Conservation (phyloP, 1,284 basidiomycete genomes). For the Taiwanofungus camphoratus region DNA sequence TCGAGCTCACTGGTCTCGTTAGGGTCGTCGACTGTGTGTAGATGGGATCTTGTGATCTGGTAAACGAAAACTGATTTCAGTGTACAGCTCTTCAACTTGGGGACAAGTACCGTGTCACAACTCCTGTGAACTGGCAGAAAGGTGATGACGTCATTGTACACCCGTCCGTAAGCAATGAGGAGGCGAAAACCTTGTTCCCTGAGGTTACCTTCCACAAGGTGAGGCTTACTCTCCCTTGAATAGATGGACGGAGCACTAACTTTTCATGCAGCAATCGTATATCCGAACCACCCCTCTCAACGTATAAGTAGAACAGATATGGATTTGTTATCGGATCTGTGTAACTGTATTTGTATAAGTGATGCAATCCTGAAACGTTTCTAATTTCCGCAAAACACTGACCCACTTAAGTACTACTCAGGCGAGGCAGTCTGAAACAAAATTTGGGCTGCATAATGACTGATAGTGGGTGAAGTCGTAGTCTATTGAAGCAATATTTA, state of each 20-base stretch:
- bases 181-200: slow-evolving; percentile 87
- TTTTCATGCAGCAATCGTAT: slow-evolving; percentile 48
- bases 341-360: no score
- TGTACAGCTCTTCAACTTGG: slow-evolving; percentile 79
- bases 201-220: slow-evolving; percentile 66
- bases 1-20: slow-evolving; percentile 10
- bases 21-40: slow-evolving; percentile 62
- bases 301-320: no score
- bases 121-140: slow-evolving; percentile 92
- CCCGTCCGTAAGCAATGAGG: slow-evolving; percentile 79
- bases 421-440: no score
- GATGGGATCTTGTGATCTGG: neutral
- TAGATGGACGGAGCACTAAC: slow-evolving; percentile 5
- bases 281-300: slow-evolving; percentile 70
- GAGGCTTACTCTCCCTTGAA: slow-evolving; percentile 1
- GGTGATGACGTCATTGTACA: slow-evolving; percentile 96
- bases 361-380: no score
- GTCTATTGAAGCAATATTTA: no score
- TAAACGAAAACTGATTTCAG: slow-evolving; percentile 4
- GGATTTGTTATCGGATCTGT: no score
- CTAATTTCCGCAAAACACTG: no score
- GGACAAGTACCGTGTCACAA: slow-evolving; percentile 84
- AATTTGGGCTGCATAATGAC: no score
- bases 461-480: no score
- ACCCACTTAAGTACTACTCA: no score